Evolutionary conservation across 768 basidiomycete species (phyloP).

Genomic region (Hysterangium stoloniferum): DNA sequence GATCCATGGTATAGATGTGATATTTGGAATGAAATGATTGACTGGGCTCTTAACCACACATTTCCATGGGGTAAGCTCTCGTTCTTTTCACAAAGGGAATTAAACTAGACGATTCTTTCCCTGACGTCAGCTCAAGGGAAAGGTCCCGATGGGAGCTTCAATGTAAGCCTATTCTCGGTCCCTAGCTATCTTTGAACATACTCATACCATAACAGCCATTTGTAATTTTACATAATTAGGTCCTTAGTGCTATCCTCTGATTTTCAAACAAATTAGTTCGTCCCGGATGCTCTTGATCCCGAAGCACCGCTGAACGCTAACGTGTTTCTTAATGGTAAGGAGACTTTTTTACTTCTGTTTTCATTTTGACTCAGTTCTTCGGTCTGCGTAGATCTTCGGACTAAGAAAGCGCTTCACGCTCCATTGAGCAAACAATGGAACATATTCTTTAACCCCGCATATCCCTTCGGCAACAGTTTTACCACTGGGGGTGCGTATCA

Average conservation of each 20-base stretch:
- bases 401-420: conserved; percentile 50
- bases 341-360: not conserved
- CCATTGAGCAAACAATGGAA: conserved; percentile 49
- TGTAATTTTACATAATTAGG: too few relatives aligned
- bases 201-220: too few relatives aligned
- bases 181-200: too few relatives aligned
- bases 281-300: conserved; percentile 45
- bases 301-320: conserved; percentile 41
- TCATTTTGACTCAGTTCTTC: not conserved
- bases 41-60: conserved; percentile 68
- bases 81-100: too few relatives aligned
- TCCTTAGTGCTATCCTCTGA: too few relatives aligned
- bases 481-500: not conserved
- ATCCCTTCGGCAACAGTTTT: conserved; percentile 27
- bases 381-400: not conserved
- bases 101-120: too few relatives aligned
- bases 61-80: conserved; percentile 43
- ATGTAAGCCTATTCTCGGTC: conserved; percentile 4
- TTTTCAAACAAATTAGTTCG: too few relatives aligned
- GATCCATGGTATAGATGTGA: conserved; percentile 45
- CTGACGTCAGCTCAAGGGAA: too few relatives aligned
- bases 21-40: conserved; percentile 54
- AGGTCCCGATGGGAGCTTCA: too few relatives aligned
- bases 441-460: conserved; percentile 21
- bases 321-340: conserved; percentile 58